Conservation (phyloP, 2,329 filamentous ascomycete genomes). For the Fusarium oligoseptatum region DNA sequence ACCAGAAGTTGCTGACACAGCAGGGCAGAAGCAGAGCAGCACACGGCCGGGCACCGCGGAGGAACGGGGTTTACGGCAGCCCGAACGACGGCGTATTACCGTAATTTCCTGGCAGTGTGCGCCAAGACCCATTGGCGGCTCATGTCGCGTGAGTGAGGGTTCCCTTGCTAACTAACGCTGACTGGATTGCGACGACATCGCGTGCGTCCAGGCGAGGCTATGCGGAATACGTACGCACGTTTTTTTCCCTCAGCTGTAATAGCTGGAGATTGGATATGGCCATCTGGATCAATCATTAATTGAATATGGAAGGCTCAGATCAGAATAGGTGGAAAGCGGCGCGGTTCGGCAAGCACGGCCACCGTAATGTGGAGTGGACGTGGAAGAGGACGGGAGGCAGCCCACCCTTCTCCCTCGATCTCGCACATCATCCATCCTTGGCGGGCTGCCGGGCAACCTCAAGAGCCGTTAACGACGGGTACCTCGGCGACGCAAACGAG, state of each 20-base stretch:
- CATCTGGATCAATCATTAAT: conserved; percentile 22
- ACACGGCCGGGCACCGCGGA: conserved; percentile 37
- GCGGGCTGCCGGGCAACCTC: conserved; percentile 39
- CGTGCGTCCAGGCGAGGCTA: conserved; percentile 20
- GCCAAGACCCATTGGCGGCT: conserved; percentile 39
- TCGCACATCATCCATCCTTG: conserved; percentile 31
- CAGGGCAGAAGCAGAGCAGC: neutral
- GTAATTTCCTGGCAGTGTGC: conserved; percentile 44
- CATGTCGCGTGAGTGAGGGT: conserved; percentile 41
- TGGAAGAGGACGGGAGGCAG: conserved; percentile 28
- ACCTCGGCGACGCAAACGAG: conserved; percentile 42
- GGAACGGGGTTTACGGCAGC: conserved; percentile 43
- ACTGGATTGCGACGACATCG: conserved; percentile 22
- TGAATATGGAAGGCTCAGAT: conserved; percentile 7
- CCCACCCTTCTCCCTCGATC: conserved; percentile 19
- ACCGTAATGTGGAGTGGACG: conserved; percentile 4
- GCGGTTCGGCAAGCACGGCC: conserved; percentile 12
- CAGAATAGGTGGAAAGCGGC: neutral
- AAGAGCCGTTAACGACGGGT: conserved; percentile 30
- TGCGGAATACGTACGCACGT: conserved; percentile 11
- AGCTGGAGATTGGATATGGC: conserved; percentile 10
- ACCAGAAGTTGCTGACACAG: conserved; percentile 41
- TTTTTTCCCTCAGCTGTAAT: conserved; percentile 25
- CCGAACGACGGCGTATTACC: conserved; percentile 44
- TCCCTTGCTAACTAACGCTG: conserved; percentile 22